Evolutionary conservation across 192 early-diverging fungal species (phyloP), one percentile per base, ranked within the genome.

Genomic region (Dissophora globulifera): DNA sequence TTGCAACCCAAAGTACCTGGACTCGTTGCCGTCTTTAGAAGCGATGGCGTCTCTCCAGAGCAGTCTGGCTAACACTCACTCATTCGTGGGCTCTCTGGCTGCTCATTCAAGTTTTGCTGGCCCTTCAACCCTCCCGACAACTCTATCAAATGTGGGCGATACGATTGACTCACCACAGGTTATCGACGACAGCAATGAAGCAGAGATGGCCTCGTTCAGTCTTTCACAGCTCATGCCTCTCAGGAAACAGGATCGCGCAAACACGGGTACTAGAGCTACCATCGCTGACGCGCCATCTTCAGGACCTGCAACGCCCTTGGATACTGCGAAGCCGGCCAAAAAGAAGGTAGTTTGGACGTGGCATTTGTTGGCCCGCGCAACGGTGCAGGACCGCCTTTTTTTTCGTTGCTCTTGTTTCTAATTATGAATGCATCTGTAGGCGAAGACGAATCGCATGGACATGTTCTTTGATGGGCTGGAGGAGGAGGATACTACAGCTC

Each of bases 401-500:
- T 40, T 40, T 10, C 8, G 8, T 40, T 40, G 38, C 7, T 40
- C 38, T 40, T 7, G 12, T 45, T 9, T n/a, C n/a, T 45, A 45
- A 10, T 38, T 11, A 22, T 2, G 29, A 29, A 43, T 19, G 11
- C 31, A 10, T 23, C 10, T 46, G 17, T 52, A 71, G 69, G 25
- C 52, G 16, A 76, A 76, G 33, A 60, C 31, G n/a, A 64, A 76
- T 29, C 72, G 72, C 19, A 67, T 76, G 72, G 72, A 62, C 0
- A 32, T 61, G 16, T 76, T 76, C 30, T 64, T 76, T 50, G 72
- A 76, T 27, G 58, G 52, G n/a, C 26, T 76, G 26, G 72, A 76
- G 11, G 72, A 76, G 5, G 56, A 61, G 2, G 54, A 58, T 47
- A 29, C 26, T 29, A 30, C 45, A 2, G 33, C 15, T 9, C 25